Base-by-base conservation (phyloP, 2,329 filamentous ascomycete species). In the Trichophyton verrucosum region DNA sequence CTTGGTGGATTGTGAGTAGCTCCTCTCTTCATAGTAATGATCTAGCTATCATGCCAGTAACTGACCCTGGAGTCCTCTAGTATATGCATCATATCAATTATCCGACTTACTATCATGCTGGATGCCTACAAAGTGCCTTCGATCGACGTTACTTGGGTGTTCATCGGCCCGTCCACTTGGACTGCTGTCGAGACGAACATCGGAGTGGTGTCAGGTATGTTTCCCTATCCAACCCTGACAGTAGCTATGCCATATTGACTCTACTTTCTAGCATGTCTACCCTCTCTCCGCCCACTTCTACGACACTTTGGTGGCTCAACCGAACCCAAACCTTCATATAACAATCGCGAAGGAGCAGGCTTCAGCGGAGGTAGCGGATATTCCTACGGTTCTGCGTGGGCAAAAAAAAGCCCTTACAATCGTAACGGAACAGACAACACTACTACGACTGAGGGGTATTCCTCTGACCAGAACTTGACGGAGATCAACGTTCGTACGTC, bases 1-100 rank as follows among this genome's bases (percentile, higher is more conserved):
- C 56, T 66, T 3, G 66, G 66, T 27, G 42, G 61, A 40, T 51
- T 66, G 60, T 3, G 80, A 77, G 27, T 59, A 42, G 1, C 5
- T 8, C 13, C 22, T 17, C 13, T 20, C 20, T 24, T 47, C 3
- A 17, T 22, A 11, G 2, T 20, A 3, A 11, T 5, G 8, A 13
- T 9, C 20, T 30, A 24, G 17, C 3, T 51, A 30, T 13, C 33
- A 22, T 17, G 9, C 24, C 55, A 57, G 9, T 20, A 40, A 13
- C 38, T 38, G 17, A 57, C 20, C 15, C 17, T 40, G 11, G 17
- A 7, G 27, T 6, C 17, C 30, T 57, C 8, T 40, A 57, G 55
- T 22, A 57, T 57, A 13, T 57, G 55, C 13, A 38, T 57, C 11
- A 57, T 57, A 24, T 57, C 55, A 24, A 57, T 57, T 30, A 57